These are phyloP conservation scores for Xylaria castorea DNA, from an alignment of 495 filamentous ascomycete species.

Conservation along the genomic window DNA sequence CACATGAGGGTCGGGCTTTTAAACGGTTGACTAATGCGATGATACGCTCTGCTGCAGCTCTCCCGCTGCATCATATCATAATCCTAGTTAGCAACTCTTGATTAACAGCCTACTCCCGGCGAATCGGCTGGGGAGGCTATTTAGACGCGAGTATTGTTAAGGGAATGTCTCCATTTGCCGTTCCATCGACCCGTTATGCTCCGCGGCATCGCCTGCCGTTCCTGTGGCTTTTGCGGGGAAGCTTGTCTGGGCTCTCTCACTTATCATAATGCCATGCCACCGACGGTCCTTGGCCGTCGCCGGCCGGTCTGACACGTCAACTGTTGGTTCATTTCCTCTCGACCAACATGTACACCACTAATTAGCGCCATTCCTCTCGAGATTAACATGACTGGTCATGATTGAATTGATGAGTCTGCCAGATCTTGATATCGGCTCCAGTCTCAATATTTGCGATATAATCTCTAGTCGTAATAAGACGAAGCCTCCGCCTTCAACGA, in stretches of 20 bases:
- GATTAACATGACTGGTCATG: background rate
- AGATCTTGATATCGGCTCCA: background rate
- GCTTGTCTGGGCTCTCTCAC: constrained; percentile 4
- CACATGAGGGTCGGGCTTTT: constrained; percentile 57
- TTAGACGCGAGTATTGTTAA: background rate
- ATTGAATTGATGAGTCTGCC: background rate
- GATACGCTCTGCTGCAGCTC: background rate
- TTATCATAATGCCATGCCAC: constrained; percentile 14
- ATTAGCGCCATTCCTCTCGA: background rate
- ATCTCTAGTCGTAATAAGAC: background rate
- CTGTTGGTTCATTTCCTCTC: background rate
- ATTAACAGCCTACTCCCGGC: background rate
- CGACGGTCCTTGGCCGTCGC: constrained; percentile 3
- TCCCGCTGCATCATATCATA: constrained; percentile 6
- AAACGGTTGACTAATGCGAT: constrained; percentile 15
- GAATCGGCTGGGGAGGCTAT: background rate
- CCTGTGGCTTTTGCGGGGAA: constrained; percentile 7
- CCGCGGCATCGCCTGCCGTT: background rate
- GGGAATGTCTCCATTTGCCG: background rate
- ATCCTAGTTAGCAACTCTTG: constrained; percentile 12
- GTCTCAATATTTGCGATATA: background rate
- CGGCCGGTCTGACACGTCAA: constrained; percentile 19
- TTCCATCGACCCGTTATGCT: constrained; percentile 1
- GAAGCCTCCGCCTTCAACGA: no score
- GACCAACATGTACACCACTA: background rate